A percentile compares a stretch with the other conserved stretches of the same genome.
Conservation (phyloP, 2,329 filamentous ascomycete genomes). For the Aureobasidium sp. region DNA sequence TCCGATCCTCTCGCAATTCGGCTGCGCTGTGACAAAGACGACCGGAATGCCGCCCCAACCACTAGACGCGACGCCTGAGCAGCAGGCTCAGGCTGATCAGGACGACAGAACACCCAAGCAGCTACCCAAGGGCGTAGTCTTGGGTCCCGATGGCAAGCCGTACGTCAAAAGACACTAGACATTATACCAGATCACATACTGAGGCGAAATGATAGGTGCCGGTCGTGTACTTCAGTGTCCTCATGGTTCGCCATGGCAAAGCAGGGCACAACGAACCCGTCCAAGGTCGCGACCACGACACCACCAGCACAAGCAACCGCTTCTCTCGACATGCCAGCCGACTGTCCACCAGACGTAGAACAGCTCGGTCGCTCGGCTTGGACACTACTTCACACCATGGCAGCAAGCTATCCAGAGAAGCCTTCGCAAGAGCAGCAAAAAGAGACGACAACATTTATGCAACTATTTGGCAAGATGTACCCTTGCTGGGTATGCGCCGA, state of each 20-base stretch:
- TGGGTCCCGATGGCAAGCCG: slow-evolving; percentile 81
- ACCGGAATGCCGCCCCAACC: slow-evolving; percentile 34
- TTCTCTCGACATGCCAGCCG: slow-evolving; percentile 17
- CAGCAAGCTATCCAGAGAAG: slow-evolving; percentile 70
- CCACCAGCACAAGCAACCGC: slow-evolving; percentile 23
- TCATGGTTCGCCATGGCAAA: slow-evolving; percentile 56
- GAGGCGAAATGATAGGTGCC: slow-evolving; percentile 48
- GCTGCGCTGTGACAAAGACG: slow-evolving; percentile 30
- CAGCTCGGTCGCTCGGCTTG: slow-evolving; percentile 78
- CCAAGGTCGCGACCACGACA: slow-evolving; percentile 29
- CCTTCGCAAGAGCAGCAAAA: slow-evolving; percentile 64
- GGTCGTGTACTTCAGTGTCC: slow-evolving; percentile 58
- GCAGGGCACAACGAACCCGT: slow-evolving; percentile 30
- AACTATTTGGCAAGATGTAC: slow-evolving; percentile 77
- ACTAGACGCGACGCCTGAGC: slow-evolving; percentile 26
- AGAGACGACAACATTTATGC: slow-evolving; percentile 72
- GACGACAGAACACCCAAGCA: slow-evolving; percentile 40
- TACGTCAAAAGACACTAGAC: slow-evolving; percentile 39
- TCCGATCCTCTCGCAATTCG: slow-evolving; percentile 34
- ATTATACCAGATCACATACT: not conserved
- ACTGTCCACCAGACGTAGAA: slow-evolving; percentile 57
- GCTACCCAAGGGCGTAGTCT: slow-evolving; percentile 63
- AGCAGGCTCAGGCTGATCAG: slow-evolving; percentile 21
- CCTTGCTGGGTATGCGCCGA: slow-evolving; percentile 94
- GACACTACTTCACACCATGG: slow-evolving; percentile 89